Conservation (phyloP, 306 rosid species). For the Styphnolobium japonicum region DNA sequence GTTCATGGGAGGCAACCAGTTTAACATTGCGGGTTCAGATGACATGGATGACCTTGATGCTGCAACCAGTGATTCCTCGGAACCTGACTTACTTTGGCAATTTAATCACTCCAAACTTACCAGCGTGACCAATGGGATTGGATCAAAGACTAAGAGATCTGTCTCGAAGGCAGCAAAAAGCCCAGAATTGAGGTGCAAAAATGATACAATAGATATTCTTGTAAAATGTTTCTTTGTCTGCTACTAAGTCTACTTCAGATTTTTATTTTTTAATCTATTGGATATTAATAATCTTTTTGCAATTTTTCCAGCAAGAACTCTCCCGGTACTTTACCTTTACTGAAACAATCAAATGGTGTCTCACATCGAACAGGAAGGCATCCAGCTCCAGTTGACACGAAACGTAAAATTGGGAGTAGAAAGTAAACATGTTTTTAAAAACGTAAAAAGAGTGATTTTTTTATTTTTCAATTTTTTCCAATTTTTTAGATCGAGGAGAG, state of each 20-base stretch:
- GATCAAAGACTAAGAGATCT: conserved; percentile 51
- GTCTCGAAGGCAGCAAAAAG: conserved; percentile 52
- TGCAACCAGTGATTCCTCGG: conserved; percentile 95
- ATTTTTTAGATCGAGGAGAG: conserved; percentile 35
- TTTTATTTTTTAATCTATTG: not conserved
- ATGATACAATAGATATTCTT: not conserved
- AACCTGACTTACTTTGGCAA: conserved; percentile 95
- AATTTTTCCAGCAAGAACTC: conserved; percentile 56
- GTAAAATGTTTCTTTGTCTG: not conserved
- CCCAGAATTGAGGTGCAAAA: conserved; percentile 63
- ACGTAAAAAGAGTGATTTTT: conserved; percentile 28
- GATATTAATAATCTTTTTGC: conserved; percentile 6
- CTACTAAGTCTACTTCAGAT: not conserved
- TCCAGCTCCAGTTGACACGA: conserved; percentile 61
- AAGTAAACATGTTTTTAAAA: conserved; percentile 46
- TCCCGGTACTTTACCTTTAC: conserved; percentile 68
- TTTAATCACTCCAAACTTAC: conserved; percentile 71
- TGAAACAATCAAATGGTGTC: conserved; percentile 58
- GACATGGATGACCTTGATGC: conserved; percentile 84
- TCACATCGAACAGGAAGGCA: conserved; percentile 65
- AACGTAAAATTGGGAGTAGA: conserved; percentile 68
- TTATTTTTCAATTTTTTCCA: not conserved
- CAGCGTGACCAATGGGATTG: conserved; percentile 51
- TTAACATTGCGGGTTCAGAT: conserved; percentile 57
- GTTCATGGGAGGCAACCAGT: conserved; percentile 62